Evolutionary conservation across 306 rosid species (phyloP).

Genomic region (Dryas drummondii): DNA sequence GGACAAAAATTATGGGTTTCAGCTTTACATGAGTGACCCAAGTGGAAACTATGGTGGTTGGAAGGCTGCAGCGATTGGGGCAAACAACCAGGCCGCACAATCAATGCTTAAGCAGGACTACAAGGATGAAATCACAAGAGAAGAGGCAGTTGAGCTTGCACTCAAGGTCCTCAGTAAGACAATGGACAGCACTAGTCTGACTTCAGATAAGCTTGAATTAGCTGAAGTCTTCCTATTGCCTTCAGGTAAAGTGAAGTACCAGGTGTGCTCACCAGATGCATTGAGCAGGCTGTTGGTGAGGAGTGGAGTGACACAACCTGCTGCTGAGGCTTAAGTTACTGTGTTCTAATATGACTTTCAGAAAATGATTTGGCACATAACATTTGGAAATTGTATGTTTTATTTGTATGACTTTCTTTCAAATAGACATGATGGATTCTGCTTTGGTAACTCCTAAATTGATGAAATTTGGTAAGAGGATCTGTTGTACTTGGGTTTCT

Average conservation of each 20-base stretch:
- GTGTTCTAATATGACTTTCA: background rate
- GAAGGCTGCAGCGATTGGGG: slow-evolving; percentile 51
- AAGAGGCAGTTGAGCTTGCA: slow-evolving; percentile 45
- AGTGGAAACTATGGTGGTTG: slow-evolving; percentile 51
- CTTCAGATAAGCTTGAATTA: slow-evolving; percentile 41
- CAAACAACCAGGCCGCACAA: slow-evolving; percentile 48
- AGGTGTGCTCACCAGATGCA: slow-evolving; percentile 33
- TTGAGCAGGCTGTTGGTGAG: slow-evolving; percentile 36
- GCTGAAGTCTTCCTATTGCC: slow-evolving; percentile 43
- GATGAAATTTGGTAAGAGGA: slow-evolving; percentile 10
- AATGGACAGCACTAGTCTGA: slow-evolving; percentile 49
- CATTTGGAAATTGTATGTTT: slow-evolving; percentile 15
- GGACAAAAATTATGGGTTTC: slow-evolving; percentile 46
- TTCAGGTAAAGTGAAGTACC: slow-evolving; percentile 42
- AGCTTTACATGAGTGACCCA: slow-evolving; percentile 49
- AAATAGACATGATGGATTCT: background rate
- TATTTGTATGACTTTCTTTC: slow-evolving; percentile 7
- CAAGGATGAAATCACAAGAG: slow-evolving; percentile 46
- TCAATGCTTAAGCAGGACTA: slow-evolving; percentile 49
- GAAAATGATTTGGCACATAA: slow-evolving; percentile 4
- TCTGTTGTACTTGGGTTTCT: background rate
- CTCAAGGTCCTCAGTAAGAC: slow-evolving; percentile 47
- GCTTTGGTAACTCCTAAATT: slow-evolving; percentile 2
- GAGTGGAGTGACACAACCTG: slow-evolving; percentile 43
- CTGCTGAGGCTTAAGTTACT: slow-evolving; percentile 31